A percentile compares a stretch with the other conserved stretches of the same genome.
phyloP scores from a whole-genome alignment of 371 early-diverging fungal species.

The Mucor irregularis region DNA sequence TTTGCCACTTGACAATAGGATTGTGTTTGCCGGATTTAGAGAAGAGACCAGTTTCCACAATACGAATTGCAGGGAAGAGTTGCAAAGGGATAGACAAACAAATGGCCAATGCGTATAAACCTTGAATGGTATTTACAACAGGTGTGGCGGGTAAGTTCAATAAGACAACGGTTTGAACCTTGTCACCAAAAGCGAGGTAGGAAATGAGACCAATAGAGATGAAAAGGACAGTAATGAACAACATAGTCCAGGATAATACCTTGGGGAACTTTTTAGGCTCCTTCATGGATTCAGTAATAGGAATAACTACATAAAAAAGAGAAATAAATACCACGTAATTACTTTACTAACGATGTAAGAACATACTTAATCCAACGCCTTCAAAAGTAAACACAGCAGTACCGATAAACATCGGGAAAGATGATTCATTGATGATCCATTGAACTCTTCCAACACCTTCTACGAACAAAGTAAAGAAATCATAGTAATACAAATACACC shows the following conservation, averaged over 20 bases:
- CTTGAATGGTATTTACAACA: conserved; percentile 65
- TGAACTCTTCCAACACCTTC: conserved; percentile 57
- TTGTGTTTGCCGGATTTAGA: conserved; percentile 65
- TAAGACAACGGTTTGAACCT: conserved; percentile 79
- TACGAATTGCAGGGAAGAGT: conserved; percentile 87
- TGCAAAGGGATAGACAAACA: conserved; percentile 83
- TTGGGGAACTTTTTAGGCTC: conserved; percentile 79
- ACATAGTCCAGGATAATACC: conserved; percentile 71
- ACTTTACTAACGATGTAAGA: conserved; percentile 1
- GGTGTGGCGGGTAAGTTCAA: conserved; percentile 73
- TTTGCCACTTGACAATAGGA: conserved; percentile 81
- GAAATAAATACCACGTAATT: neutral
- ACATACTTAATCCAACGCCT: conserved; percentile 73
- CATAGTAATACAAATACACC: conserved; percentile 80
- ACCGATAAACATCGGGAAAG: conserved; percentile 82
- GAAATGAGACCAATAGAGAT: conserved; percentile 73
- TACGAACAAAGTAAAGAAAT: conserved; percentile 61
- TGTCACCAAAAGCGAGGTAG: conserved; percentile 79
- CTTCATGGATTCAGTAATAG: conserved; percentile 78
- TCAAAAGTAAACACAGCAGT: conserved; percentile 91
- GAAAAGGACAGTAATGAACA: conserved; percentile 70
- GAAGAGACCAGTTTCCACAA: conserved; percentile 74
- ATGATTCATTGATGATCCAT: conserved; percentile 54
- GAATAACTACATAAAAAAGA: conserved; percentile 43
- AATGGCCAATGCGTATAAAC: conserved; percentile 83